Base-by-base conservation (phyloP, 1,139 yeast genomes). In the Pneumocystis sp. region DNA sequence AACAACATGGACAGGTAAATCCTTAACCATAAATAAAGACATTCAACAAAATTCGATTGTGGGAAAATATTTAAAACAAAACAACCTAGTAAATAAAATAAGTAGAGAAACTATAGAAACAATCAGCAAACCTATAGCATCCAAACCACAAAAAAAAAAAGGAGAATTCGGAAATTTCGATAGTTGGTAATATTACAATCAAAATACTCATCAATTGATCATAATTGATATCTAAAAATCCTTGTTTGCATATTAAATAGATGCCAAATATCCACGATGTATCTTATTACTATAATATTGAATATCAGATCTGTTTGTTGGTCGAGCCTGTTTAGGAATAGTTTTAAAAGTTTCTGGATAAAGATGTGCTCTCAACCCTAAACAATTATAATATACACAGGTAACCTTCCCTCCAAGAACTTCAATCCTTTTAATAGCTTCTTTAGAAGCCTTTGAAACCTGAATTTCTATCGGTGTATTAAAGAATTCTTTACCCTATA, bases 271-370 rank as follows among this genome's bases (percentile, higher is more conserved):
- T 25, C 34, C 34, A 25, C 34, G n/a, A 50, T 50, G 21, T 12
- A 8, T 12, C 21, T 50, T 50, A 50, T 50, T 29, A 25, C 57
- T 50, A 25, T 50, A 50, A 25, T 50, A 50, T 25, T 50, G 34
- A 68, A 93, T 85, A 72, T 87, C 90, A 77, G 89, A 86, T 76
- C 89, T 83, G 70, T 83, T 85, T 8, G 86, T 86, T 34, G 98
- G 98, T 75, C 91, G 83, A 3, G 97, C 95, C 65, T 84, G 85
- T 69, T 89, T 76, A 39, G 97, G 97, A 34, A 91, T 77, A 69
- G 61, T 63, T 29, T 95, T 96, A 72, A 83, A 85, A 70, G 82
- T 85, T 64, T 84, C 82, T 15, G 98, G 97, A 64, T 86, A 77
- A 63, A 89, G 79, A 72, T 89, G 91, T 2, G 89, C 93, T 70